Conservation (phyloP, 2,329 filamentous ascomycete species). For the Exophiala sp. region DNA sequence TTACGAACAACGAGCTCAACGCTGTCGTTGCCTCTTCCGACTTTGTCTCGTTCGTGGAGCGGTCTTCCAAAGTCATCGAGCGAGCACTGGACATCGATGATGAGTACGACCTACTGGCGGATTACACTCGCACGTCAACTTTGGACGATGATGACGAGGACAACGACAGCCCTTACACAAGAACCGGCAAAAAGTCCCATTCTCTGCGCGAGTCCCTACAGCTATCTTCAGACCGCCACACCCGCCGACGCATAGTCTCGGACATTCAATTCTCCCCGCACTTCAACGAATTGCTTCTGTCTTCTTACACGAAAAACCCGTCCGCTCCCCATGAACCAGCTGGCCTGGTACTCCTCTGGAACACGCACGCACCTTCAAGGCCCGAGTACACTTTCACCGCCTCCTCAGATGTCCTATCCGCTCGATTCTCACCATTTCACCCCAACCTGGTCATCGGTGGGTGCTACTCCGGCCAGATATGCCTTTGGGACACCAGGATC, state of each 20-base stretch:
- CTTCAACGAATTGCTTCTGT: constrained; percentile 85
- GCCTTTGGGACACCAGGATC: constrained; percentile 93
- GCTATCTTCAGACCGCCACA: constrained; percentile 93
- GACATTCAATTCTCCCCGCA: constrained; percentile 85
- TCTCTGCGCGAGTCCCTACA: constrained; percentile 71
- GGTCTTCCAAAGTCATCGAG: constrained; percentile 95
- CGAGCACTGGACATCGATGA: constrained; percentile 79
- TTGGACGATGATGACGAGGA: constrained; percentile 61
- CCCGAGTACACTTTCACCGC: constrained; percentile 96
- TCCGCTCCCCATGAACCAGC: constrained; percentile 90
- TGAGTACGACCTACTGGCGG: constrained; percentile 90
- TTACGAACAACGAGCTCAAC: constrained; percentile 78
- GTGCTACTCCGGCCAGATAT: constrained; percentile 91
- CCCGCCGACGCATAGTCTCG: constrained; percentile 95
- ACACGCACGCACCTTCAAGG: constrained; percentile 84
- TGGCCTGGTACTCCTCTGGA: constrained; percentile 94
- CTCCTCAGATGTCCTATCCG: constrained; percentile 88
- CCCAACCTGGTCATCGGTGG: constrained; percentile 94
- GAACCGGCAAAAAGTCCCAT: constrained; percentile 27
- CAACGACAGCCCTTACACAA: constrained; percentile 48
- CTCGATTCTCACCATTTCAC: constrained; percentile 98
- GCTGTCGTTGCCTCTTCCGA: constrained; percentile 89
- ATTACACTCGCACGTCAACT: constrained; percentile 77
- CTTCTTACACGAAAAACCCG: constrained; percentile 95
- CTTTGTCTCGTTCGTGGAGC: constrained; percentile 90